phyloP scores from a whole-genome alignment of 2,329 filamentous ascomycete genomes.

The Fusarium tuaranense region DNA sequence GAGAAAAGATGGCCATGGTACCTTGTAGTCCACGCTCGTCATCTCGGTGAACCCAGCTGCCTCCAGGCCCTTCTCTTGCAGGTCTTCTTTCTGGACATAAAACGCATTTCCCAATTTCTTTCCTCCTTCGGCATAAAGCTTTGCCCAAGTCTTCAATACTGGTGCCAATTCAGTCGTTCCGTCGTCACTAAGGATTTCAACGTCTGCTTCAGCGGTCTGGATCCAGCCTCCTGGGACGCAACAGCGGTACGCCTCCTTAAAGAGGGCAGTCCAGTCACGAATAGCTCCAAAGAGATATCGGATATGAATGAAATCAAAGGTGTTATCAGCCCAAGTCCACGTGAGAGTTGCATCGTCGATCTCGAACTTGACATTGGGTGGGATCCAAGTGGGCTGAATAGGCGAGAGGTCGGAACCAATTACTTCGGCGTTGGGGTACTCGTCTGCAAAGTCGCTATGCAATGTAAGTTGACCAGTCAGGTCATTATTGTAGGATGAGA shows the following conservation, averaged over 20 bases:
- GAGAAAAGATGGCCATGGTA: neutral
- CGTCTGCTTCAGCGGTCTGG: slow-evolving; percentile 34
- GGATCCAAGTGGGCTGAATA: slow-evolving; percentile 37
- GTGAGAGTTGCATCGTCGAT: slow-evolving; percentile 35
- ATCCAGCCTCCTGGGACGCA: slow-evolving; percentile 34
- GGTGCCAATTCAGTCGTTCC: slow-evolving; percentile 30
- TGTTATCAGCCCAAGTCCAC: slow-evolving; percentile 34
- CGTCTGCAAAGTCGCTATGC: slow-evolving; percentile 34
- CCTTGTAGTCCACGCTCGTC: slow-evolving; percentile 35
- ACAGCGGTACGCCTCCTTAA: slow-evolving; percentile 33
- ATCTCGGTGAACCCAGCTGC: slow-evolving; percentile 37
- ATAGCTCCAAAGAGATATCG: slow-evolving; percentile 41
- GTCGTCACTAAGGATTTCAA: slow-evolving; percentile 37
- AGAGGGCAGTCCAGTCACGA: slow-evolving; percentile 24
- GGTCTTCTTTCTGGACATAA: slow-evolving; percentile 23
- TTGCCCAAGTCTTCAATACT: slow-evolving; percentile 23
- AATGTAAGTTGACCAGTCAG: neutral
- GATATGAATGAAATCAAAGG: slow-evolving; percentile 39
- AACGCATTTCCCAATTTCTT: slow-evolving; percentile 24
- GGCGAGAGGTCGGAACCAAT: slow-evolving; percentile 38
- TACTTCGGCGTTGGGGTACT: slow-evolving; percentile 33
- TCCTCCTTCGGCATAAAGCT: slow-evolving; percentile 33
- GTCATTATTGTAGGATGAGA: rapidly evolving
- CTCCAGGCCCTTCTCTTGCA: slow-evolving; percentile 28
- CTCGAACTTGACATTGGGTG: slow-evolving; percentile 38